These are phyloP conservation scores for Quercus phellos DNA, from an alignment of 331 rosid genomes.

Conservation along the genomic window DNA sequence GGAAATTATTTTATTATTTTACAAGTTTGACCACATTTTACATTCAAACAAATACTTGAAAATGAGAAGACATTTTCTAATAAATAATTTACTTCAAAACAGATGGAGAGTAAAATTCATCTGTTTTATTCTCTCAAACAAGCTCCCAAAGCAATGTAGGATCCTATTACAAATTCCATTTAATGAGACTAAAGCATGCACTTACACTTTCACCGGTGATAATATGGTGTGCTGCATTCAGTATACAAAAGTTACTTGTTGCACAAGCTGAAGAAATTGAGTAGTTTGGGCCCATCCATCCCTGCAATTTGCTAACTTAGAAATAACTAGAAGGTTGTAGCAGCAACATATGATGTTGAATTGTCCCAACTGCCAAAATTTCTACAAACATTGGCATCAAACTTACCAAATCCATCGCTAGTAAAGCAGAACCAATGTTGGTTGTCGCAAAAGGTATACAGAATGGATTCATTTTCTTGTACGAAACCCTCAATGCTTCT, in stretches of 20 bases:
- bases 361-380: neutral
- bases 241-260: slow-evolving; percentile 83
- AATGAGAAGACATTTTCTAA: too few relatives aligned
- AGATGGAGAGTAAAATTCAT: too few relatives aligned
- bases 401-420: slow-evolving; percentile 93
- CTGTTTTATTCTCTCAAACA: neutral
- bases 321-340: slow-evolving; percentile 7
- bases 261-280: slow-evolving; percentile 98
- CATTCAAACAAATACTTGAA: too few relatives aligned
- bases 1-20: too few relatives aligned
- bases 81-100: too few relatives aligned
- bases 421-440: slow-evolving; percentile 96
- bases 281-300: slow-evolving; percentile 99
- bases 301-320: slow-evolving; percentile 42
- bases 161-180: neutral
- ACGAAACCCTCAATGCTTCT: slow-evolving; percentile 80
- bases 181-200: slow-evolving; percentile 1
- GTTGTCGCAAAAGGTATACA: slow-evolving; percentile 88
- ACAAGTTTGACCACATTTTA: too few relatives aligned
- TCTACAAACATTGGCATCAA: slow-evolving; percentile 12
- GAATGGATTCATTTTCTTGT: slow-evolving; percentile 94
- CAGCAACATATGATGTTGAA: neutral
- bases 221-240: slow-evolving; percentile 86
- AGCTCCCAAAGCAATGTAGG: slow-evolving; percentile 10
- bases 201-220: slow-evolving; percentile 90